Percentiles rank a stretch among this genome's conserved stretches.
These are phyloP conservation scores for Pseudogymnoascus sp. DNA, from an alignment of 2,329 filamentous ascomycete genomes.

Conservation along the genomic window DNA sequence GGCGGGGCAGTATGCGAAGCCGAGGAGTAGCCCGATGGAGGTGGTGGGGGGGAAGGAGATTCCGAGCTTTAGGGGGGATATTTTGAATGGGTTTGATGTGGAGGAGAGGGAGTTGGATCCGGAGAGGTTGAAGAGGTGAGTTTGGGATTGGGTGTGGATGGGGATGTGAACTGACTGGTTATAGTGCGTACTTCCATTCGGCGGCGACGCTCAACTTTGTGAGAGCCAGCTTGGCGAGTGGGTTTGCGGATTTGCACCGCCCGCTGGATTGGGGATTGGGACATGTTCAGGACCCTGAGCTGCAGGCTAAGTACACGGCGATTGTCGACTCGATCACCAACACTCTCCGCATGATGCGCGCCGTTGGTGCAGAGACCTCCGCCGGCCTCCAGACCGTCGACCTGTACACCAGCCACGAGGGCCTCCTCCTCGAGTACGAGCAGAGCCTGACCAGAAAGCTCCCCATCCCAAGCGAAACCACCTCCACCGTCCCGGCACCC, in stretches of 20 bases:
- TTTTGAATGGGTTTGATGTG: conserved; percentile 77
- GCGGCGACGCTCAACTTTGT: conserved; percentile 92
- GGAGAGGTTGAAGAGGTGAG: conserved; percentile 63
- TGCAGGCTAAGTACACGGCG: conserved; percentile 77
- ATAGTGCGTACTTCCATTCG: conserved; percentile 86
- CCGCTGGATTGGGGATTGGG: conserved; percentile 93
- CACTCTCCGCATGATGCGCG: conserved; percentile 87
- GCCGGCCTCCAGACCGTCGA: conserved; percentile 85
- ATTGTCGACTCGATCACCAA: conserved; percentile 85
- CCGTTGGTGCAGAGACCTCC: conserved; percentile 80
- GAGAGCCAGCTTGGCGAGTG: conserved; percentile 71
- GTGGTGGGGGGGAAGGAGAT: conserved; percentile 70
- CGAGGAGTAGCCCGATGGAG: conserved; percentile 81
- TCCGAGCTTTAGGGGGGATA: conserved; percentile 88
- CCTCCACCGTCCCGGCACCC: conserved; percentile 18
- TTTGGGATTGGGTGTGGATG: conserved; percentile 3
- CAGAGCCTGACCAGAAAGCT: conserved; percentile 73
- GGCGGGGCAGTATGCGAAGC: conserved; percentile 97
- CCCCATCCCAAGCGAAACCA: conserved; percentile 47
- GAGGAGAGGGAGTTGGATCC: conserved; percentile 77
- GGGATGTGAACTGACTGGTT: conserved; percentile 9
- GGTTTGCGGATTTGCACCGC: conserved; percentile 87
- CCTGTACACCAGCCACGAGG: conserved; percentile 92
- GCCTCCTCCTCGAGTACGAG: conserved; percentile 89
- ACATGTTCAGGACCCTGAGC: conserved; percentile 73